A percentile compares a stretch with the other conserved stretches of the same genome.
phyloP scores from a whole-genome alignment of 495 filamentous ascomycete species.

The Aspergillus campestris region DNA sequence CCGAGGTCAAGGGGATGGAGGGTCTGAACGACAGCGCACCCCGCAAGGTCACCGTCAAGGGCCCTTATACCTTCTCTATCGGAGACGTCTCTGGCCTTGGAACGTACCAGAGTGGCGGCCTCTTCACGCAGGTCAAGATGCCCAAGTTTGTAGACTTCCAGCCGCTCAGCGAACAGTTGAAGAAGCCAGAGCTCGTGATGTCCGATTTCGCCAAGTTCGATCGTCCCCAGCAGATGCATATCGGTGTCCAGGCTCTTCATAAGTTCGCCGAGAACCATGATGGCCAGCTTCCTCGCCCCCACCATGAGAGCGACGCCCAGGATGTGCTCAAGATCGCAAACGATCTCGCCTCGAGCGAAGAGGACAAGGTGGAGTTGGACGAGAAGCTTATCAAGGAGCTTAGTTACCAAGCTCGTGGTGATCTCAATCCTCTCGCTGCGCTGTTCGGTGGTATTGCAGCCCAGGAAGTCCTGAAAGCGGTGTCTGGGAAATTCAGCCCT shows the following conservation, averaged over 20 bases:
- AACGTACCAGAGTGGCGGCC: slow-evolving; percentile 75
- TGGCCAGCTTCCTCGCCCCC: slow-evolving; percentile 67
- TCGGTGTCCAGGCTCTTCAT: slow-evolving; percentile 89
- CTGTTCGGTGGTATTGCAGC: slow-evolving; percentile 94
- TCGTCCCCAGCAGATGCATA: slow-evolving; percentile 80
- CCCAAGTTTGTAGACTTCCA: slow-evolving; percentile 91
- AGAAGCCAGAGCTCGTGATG: slow-evolving; percentile 79
- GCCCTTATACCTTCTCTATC: slow-evolving; percentile 93
- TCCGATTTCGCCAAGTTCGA: slow-evolving; percentile 98
- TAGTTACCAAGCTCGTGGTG: slow-evolving; percentile 90
- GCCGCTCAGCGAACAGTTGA: slow-evolving; percentile 61
- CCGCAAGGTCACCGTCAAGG: slow-evolving; percentile 86
- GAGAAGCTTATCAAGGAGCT: slow-evolving; percentile 90
- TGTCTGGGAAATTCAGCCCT: slow-evolving; percentile 95
- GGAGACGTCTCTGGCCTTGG: slow-evolving; percentile 85
- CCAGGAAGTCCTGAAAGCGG: slow-evolving; percentile 93
- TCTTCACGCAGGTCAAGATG: slow-evolving; percentile 96
- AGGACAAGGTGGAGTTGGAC: slow-evolving; percentile 76
- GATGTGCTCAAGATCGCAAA: slow-evolving; percentile 67
- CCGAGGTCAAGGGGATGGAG: slow-evolving; percentile 90
- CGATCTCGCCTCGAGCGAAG: slow-evolving; percentile 51
- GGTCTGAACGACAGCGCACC: slow-evolving; percentile 72
- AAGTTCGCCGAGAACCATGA: slow-evolving; percentile 62
- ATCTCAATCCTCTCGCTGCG: slow-evolving; percentile 84
- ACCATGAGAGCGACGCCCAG: slow-evolving; percentile 74